A percentile compares a stretch with the other conserved stretches of the same genome.
Evolutionary conservation across 1,284 basidiomycete species (phyloP).

Genomic region (Coniophora puteana): DNA sequence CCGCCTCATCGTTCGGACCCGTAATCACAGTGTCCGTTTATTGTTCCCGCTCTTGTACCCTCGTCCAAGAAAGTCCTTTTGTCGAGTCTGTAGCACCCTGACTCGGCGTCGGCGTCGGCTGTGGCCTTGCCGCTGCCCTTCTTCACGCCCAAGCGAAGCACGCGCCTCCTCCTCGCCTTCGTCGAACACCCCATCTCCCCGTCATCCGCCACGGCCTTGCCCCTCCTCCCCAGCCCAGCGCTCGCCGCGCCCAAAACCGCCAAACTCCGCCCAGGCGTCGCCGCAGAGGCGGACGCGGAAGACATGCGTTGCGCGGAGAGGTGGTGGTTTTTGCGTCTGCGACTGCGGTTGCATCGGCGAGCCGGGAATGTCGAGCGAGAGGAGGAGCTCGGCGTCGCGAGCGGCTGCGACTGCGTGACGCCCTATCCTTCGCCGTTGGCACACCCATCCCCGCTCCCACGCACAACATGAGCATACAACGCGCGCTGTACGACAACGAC

Average conservation of each 20-base stretch:
- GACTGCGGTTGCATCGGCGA: no score
- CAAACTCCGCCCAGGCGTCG: slow-evolving; percentile 31
- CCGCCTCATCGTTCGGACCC: slow-evolving; percentile 32
- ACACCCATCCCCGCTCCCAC: slow-evolving; percentile 50
- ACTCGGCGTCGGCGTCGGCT: slow-evolving; percentile 12
- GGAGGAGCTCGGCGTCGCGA: slow-evolving; percentile 31
- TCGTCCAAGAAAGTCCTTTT: slow-evolving; percentile 56
- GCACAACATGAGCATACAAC: slow-evolving; percentile 57
- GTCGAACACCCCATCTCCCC: no score
- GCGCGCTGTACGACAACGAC: slow-evolving; percentile 23
- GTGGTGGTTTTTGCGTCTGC: slow-evolving; percentile 26
- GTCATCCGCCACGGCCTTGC: no score
- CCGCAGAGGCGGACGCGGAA: slow-evolving; percentile 35
- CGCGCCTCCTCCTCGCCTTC: slow-evolving; percentile 78
- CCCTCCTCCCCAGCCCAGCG: no score
- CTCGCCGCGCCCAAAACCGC: background rate
- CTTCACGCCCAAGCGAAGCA: slow-evolving; percentile 61
- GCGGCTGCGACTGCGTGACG: slow-evolving; percentile 31
- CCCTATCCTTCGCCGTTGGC: no score
- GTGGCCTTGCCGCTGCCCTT: slow-evolving; percentile 21
- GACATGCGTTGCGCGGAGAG: slow-evolving; percentile 38
- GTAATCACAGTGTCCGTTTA: slow-evolving; percentile 50
- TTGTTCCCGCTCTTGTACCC: slow-evolving; percentile 74
- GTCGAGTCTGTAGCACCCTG: no score
- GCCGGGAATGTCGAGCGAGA: slow-evolving; percentile 21